A percentile compares a stretch with the other conserved stretches of the same genome.
Evolutionary conservation across 2,329 filamentous ascomycete genomes (phyloP).

Genomic region (Cryphonectria nitschkei): DNA sequence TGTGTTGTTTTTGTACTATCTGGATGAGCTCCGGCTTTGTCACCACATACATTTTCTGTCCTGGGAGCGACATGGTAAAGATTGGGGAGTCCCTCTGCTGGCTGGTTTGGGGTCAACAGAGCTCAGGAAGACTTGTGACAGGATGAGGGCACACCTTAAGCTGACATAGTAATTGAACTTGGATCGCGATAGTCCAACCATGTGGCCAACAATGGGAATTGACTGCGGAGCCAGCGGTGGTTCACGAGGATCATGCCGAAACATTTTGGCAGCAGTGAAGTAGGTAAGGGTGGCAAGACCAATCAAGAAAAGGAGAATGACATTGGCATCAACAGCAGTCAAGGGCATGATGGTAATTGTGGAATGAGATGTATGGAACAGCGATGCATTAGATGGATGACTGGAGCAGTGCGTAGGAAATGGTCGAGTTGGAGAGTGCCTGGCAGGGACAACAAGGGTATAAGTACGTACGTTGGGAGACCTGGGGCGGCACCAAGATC

Average conservation of each 20-base stretch:
- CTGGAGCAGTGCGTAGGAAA: neutral
- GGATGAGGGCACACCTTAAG: slow-evolving; percentile 32
- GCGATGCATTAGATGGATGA: neutral
- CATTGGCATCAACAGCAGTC: neutral
- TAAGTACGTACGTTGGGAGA: neutral
- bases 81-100: slow-evolving; percentile 38
- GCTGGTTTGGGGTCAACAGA: slow-evolving; percentile 14
- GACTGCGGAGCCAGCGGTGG: slow-evolving; percentile 38
- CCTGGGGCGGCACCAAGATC: neutral
- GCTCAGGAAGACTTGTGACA: neutral
- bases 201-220: slow-evolving; percentile 39
- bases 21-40: slow-evolving; percentile 42
- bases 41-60: slow-evolving; percentile 47
- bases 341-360: slow-evolving; percentile 11
- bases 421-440: neutral
- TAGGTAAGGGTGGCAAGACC: slow-evolving; percentile 19
- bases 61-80: slow-evolving; percentile 46
- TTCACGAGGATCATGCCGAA: slow-evolving; percentile 37
- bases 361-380: neutral
- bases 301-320: slow-evolving; percentile 10
- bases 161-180: slow-evolving; percentile 40
- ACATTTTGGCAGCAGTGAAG: slow-evolving; percentile 19
- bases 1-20: slow-evolving; percentile 43
- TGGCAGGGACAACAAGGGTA: neutral
- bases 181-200: slow-evolving; percentile 36